Evolutionary conservation across 1,284 basidiomycete genomes (phyloP).

Genomic region (Ustilago vetiveriae): DNA sequence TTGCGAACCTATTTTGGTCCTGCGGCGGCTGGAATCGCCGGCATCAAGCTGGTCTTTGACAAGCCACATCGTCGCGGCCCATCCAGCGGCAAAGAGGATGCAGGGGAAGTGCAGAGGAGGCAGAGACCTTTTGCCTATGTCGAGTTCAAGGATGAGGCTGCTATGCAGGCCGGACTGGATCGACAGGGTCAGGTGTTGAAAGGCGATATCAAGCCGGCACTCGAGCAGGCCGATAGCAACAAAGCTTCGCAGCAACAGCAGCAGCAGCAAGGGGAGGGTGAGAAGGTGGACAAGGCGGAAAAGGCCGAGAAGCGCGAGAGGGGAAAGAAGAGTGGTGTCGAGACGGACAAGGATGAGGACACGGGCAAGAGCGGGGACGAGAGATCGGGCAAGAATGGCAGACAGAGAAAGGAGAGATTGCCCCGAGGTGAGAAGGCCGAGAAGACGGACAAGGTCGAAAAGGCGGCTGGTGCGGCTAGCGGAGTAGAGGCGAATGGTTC

Average conservation of each 20-base stretch:
- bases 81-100: constrained; percentile 34
- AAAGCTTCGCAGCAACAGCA: constrained; percentile 14
- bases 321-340: constrained; percentile 9
- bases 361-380: too few relatives aligned
- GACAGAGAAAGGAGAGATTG: too few relatives aligned
- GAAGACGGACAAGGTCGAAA: constrained; percentile 10
- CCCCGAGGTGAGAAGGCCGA: too few relatives aligned
- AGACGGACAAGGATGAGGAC: constrained; percentile 3
- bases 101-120: constrained; percentile 23
- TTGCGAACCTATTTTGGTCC: constrained; percentile 56
- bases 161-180: constrained; percentile 39
- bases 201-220: constrained; percentile 23
- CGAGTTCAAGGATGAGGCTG: constrained; percentile 44
- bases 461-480: background rate
- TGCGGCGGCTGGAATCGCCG: constrained; percentile 41
- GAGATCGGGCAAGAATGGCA: too few relatives aligned
- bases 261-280: background rate
- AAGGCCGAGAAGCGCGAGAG: background rate
- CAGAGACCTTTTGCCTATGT: constrained; percentile 52
- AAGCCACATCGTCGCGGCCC: constrained; percentile 36
- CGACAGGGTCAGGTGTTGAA: constrained; percentile 42
- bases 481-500: background rate
- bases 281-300: constrained; percentile 11
- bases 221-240: constrained; percentile 46
- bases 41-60: constrained; percentile 52